Evolutionary conservation across 2,329 filamentous ascomycete species (phyloP).

Genomic region (Thermothelomyces thermophilus): DNA sequence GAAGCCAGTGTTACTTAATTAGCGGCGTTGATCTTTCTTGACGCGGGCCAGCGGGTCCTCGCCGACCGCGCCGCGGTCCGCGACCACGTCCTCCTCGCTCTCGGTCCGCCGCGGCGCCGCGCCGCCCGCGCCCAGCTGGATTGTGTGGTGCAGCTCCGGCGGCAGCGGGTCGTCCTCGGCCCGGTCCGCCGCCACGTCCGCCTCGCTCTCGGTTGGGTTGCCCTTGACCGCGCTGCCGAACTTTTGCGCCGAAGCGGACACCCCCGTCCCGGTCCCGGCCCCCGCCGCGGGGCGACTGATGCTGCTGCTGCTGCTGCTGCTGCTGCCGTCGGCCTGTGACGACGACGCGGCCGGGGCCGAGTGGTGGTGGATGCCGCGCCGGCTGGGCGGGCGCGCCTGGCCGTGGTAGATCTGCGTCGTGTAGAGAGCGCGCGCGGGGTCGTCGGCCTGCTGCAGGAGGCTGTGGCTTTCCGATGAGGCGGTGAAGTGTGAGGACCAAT

Average conservation of each 20-base stretch:
- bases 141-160: constrained; percentile 17
- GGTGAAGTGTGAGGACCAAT: not conserved
- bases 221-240: constrained; percentile 21
- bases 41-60: constrained; percentile 2
- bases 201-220: constrained; percentile 25
- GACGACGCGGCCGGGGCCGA: not conserved
- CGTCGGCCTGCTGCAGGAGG: not conserved
- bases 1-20: too few relatives aligned
- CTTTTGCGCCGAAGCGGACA: constrained; percentile 7
- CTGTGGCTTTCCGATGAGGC: not conserved
- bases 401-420: constrained; percentile 18
- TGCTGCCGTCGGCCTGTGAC: too few relatives aligned
- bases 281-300: constrained; percentile 3
- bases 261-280: constrained; percentile 11
- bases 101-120: constrained; percentile 18
- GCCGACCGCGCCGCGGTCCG: constrained; percentile 1
- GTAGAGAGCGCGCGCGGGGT: constrained; percentile 11
- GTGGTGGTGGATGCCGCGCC: not conserved
- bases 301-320: too few relatives aligned
- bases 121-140: constrained; percentile 17
- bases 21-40: not conserved
- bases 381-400: constrained; percentile 1
- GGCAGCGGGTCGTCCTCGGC: constrained; percentile 22
- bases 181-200: constrained; percentile 23
- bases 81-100: constrained; percentile 20